phyloP scores from a whole-genome alignment of 23 red algal species.

The Gracilaria caudata region DNA sequence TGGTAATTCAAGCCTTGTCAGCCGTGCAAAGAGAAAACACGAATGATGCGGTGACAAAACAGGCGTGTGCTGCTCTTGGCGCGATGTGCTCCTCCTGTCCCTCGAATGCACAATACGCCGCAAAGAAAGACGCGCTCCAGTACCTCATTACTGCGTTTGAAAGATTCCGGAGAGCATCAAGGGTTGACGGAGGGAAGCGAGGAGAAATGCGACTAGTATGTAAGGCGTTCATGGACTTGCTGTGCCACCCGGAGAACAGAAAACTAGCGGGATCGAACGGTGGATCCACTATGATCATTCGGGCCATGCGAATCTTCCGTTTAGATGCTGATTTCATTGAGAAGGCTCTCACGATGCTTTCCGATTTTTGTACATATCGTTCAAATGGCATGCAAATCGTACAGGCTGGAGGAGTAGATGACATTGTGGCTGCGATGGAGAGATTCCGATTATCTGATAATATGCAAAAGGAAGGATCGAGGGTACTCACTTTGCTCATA shows the following conservation, averaged over 20 bases:
- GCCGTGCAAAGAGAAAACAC: conserved; percentile 25
- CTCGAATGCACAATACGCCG: conserved; percentile 58
- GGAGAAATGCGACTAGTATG: conserved; percentile 74
- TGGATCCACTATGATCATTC: conserved; percentile 69
- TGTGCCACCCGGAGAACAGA: conserved; percentile 68
- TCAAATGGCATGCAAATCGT: conserved; percentile 69
- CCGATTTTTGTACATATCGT: conserved; percentile 66
- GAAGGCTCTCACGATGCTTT: conserved; percentile 38
- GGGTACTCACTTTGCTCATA: conserved; percentile 56
- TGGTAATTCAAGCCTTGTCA: conserved; percentile 60
- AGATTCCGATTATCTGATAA: conserved; percentile 46
- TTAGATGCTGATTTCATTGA: conserved; percentile 71
- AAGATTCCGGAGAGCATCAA: conserved; percentile 49
- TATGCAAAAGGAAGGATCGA: conserved; percentile 64
- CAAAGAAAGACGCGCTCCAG: conserved; percentile 46
- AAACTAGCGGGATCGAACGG: conserved; percentile 45
- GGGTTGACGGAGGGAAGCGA: conserved; percentile 63
- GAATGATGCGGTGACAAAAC: conserved; percentile 72
- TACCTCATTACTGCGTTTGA: conserved; percentile 67
- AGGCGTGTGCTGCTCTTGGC: conserved; percentile 71
- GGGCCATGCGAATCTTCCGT: conserved; percentile 70
- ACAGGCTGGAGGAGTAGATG: conserved; percentile 58
- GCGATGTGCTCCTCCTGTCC: conserved; percentile 68
- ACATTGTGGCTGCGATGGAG: conserved; percentile 72
- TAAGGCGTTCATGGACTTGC: conserved; percentile 72